A percentile compares a stretch with the other conserved stretches of the same genome.
Conservation (phyloP, 2,329 filamentous ascomycete species). For the Stagonosporopsis chrysanthemi region DNA sequence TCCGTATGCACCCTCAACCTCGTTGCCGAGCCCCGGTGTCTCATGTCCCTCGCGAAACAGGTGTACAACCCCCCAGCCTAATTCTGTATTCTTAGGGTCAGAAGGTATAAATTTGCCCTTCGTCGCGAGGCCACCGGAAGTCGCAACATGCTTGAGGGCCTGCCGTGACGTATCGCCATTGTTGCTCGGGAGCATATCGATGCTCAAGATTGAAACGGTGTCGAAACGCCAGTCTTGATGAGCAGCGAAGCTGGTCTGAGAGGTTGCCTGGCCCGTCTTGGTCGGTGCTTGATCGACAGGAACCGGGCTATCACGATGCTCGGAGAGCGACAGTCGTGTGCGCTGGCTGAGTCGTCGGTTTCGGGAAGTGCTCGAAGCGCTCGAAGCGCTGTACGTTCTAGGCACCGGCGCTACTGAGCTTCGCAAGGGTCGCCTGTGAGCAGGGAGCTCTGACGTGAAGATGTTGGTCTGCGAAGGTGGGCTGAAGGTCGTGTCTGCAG, state of each 20-base stretch:
- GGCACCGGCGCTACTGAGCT: slow-evolving; percentile 29
- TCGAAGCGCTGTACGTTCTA: slow-evolving; percentile 27
- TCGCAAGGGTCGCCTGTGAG: slow-evolving; percentile 52
- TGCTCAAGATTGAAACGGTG: slow-evolving; percentile 77
- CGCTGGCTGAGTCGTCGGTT: slow-evolving; percentile 45
- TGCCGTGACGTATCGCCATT: slow-evolving; percentile 36
- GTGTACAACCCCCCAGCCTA: slow-evolving; percentile 92
- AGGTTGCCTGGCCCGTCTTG: slow-evolving; percentile 27
- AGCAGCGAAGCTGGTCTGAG: slow-evolving; percentile 41
- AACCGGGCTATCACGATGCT: slow-evolving; percentile 47
- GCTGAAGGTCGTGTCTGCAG: slow-evolving; percentile 45
- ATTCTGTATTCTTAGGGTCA: slow-evolving; percentile 73
- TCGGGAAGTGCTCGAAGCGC: slow-evolving; percentile 31
- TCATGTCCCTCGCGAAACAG: slow-evolving; percentile 88
- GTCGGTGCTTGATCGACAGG: slow-evolving; percentile 49
- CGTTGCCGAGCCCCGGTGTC: slow-evolving; percentile 66
- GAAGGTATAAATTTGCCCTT: slow-evolving; percentile 81
- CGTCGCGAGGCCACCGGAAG: slow-evolving; percentile 70
- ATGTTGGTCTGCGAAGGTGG: slow-evolving; percentile 55
- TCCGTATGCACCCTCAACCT: slow-evolving; percentile 46
- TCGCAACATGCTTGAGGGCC: slow-evolving; percentile 48
- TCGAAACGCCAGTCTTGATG: slow-evolving; percentile 81
- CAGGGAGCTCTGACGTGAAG: slow-evolving; percentile 55
- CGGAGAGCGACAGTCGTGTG: slow-evolving; percentile 45
- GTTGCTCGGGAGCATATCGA: slow-evolving; percentile 69